These are phyloP conservation scores for Fonsecaea nubica DNA, from an alignment of 2,329 filamentous ascomycete species.

Conservation along the genomic window DNA sequence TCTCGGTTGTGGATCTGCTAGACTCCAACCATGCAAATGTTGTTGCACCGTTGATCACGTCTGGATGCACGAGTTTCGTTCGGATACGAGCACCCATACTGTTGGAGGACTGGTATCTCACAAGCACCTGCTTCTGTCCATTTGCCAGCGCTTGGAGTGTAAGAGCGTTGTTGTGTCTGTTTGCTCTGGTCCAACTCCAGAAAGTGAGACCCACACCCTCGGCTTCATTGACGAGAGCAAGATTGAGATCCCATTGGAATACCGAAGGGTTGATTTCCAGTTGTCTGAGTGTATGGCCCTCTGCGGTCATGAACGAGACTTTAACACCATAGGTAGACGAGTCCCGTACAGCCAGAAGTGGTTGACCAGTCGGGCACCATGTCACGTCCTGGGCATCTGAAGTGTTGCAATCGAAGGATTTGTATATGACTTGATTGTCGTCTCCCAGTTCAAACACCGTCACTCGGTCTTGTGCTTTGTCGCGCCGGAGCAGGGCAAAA, in stretches of 20 bases:
- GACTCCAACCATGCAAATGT: slow-evolving; percentile 37
- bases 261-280: slow-evolving; percentile 29
- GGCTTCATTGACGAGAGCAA: not conserved
- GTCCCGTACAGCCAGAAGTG: slow-evolving; percentile 35
- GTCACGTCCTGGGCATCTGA: slow-evolving; percentile 36
- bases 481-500: slow-evolving; percentile 34
- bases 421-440: slow-evolving; percentile 21
- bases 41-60: slow-evolving; percentile 30
- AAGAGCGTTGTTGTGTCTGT: slow-evolving; percentile 1
- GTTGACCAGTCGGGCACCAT: slow-evolving; percentile 34
- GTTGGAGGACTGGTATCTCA: slow-evolving; percentile 27
- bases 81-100: slow-evolving; percentile 20
- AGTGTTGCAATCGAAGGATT: slow-evolving; percentile 34
- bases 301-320: slow-evolving; percentile 36
- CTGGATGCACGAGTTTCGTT: slow-evolving; percentile 29
- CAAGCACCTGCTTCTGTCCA: slow-evolving; percentile 31
- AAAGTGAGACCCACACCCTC: slow-evolving; percentile 30
- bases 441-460: slow-evolving; percentile 30
- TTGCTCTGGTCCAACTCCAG: slow-evolving; percentile 23
- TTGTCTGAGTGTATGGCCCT: slow-evolving; percentile 36
- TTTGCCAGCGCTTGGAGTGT: slow-evolving; percentile 29
- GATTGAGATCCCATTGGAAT: slow-evolving; percentile 12
- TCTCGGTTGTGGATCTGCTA: not conserved
- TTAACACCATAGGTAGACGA: slow-evolving; percentile 33
- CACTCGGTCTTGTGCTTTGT: slow-evolving; percentile 34